Conservation (phyloP, 768 basidiomycete genomes). For the Astraeus odoratus region DNA sequence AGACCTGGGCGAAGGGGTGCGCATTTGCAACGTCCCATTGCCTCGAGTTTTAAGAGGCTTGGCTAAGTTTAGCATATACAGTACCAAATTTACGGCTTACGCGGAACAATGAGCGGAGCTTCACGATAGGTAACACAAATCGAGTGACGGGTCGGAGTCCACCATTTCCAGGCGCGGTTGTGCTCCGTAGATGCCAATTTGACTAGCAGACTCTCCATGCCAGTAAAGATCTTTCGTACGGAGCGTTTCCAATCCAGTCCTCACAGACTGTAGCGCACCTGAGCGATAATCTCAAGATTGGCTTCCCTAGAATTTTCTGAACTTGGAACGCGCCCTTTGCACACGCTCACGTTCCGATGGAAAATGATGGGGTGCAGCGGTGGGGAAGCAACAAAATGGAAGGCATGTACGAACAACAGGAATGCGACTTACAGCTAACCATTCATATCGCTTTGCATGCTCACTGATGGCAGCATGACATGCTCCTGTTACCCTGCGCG, state of each 20-base stretch:
- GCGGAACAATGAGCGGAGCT: not conserved
- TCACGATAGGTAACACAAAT: not conserved
- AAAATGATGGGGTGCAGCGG: not conserved
- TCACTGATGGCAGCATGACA: not conserved
- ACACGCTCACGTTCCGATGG: not conserved
- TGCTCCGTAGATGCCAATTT: not conserved
- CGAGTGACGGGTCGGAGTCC: too few species aligned
- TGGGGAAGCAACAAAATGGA: not conserved
- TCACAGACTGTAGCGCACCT: not conserved
- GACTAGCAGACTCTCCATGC: not conserved
- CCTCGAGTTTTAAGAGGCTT: slow-evolving; percentile 1
- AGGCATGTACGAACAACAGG: not conserved
- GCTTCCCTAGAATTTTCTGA: not conserved
- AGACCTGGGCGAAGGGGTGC: not conserved
- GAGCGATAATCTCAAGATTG: too few species aligned
- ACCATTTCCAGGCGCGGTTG: not conserved
- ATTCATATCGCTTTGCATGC: slow-evolving; percentile 1
- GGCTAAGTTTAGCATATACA: not conserved
- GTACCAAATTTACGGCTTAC: not conserved
- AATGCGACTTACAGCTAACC: not conserved
- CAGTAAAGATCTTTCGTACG: not conserved
- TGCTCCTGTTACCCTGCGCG: not conserved
- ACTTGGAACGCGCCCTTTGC: not conserved
- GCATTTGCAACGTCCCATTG: slow-evolving; percentile 2
- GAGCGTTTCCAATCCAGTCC: not conserved